Percentiles rank a stretch among this genome's conserved stretches.
Evolutionary conservation across 805 yeast species (phyloP).

Genomic region (Blastobotrys attinorum): DNA sequence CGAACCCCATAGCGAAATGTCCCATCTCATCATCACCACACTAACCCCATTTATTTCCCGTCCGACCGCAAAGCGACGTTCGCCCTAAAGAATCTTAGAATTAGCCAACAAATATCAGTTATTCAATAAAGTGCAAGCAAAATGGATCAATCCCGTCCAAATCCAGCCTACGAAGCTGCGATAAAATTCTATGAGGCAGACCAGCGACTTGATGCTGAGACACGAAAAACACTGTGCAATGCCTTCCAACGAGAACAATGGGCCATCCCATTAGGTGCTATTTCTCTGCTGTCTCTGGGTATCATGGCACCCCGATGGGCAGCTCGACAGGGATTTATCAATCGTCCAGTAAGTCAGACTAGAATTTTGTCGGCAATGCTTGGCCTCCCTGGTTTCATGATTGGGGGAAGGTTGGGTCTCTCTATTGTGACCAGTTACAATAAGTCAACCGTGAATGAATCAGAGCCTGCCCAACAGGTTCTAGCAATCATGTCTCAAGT

Average conservation of each 20-base stretch:
- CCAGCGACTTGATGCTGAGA: constrained; percentile 7
- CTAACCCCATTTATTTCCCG: too few relatives aligned
- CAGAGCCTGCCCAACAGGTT: constrained; percentile 6
- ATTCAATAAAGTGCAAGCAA: too few relatives aligned
- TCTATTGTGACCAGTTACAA: constrained; percentile 3
- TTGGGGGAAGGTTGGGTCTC: constrained; percentile 12
- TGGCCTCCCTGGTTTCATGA: constrained; percentile 12
- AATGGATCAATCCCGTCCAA: not conserved
- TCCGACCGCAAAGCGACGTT: too few relatives aligned
- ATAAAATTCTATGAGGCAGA: constrained; percentile 7
- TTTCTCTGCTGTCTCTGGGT: constrained; percentile 12
- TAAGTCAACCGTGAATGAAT: constrained; percentile 3
- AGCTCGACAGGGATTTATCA: constrained; percentile 8
- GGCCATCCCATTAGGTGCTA: constrained; percentile 10
- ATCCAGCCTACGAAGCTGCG: constrained; percentile 1
- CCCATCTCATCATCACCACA: too few relatives aligned
- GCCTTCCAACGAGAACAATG: constrained; percentile 10
- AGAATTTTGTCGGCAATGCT: constrained; percentile 11
- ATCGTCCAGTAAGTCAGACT: constrained; percentile 6
- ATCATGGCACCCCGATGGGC: constrained; percentile 10
- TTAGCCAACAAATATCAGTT: too few relatives aligned
- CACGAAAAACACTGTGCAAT: constrained; percentile 8
- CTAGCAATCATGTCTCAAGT: constrained; percentile 9
- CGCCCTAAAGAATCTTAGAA: too few relatives aligned
- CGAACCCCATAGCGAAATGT: too few relatives aligned